Percentiles rank a stretch among this genome's conserved stretches.
Evolutionary conservation across 805 yeast genomes (phyloP).

Genomic region (Lachancea nothofagi): DNA sequence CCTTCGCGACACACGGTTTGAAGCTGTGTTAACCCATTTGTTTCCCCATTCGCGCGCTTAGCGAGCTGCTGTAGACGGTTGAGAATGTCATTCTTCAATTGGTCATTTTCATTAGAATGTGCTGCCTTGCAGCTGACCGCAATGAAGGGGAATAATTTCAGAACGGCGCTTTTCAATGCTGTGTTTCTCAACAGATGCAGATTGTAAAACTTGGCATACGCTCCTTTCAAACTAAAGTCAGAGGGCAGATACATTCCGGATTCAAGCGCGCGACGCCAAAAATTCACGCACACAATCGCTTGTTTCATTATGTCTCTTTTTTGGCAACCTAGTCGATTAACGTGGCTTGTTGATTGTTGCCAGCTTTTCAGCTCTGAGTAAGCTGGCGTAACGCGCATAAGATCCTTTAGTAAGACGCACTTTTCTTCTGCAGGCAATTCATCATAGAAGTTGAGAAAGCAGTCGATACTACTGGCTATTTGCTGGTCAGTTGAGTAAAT

Average conservation of each 20-base stretch:
- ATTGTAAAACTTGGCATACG: slow-evolving; percentile 25
- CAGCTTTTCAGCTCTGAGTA: slow-evolving; percentile 13
- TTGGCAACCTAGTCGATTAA: slow-evolving; percentile 10
- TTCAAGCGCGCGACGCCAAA: slow-evolving; percentile 25
- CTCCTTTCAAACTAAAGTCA: slow-evolving; percentile 20
- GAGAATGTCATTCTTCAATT: slow-evolving; percentile 15
- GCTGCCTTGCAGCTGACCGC: slow-evolving; percentile 6
- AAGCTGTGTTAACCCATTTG: slow-evolving; percentile 1
- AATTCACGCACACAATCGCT: slow-evolving; percentile 16
- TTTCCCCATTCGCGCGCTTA: not conserved
- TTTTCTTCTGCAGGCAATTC: not conserved
- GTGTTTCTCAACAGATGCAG: slow-evolving; percentile 17
- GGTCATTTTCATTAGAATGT: slow-evolving; percentile 3
- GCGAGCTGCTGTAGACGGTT: slow-evolving; percentile 13
- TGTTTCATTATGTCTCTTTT: slow-evolving; percentile 15
- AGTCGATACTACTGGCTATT: slow-evolving; percentile 39
- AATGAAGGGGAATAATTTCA: slow-evolving; percentile 17
- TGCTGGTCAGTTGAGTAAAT: slow-evolving; percentile 43
- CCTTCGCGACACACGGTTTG: slow-evolving; percentile 15
- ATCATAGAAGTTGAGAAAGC: slow-evolving; percentile 34
- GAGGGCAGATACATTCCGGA: slow-evolving; percentile 16
- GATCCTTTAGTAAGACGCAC: slow-evolving; percentile 15
- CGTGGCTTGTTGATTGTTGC: slow-evolving; percentile 1
- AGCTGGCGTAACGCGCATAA: slow-evolving; percentile 21
- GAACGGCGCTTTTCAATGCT: slow-evolving; percentile 12